A percentile compares a stretch with the other conserved stretches of the same genome.
phyloP scores from a whole-genome alignment of 306 rosid species.

The Prunus padus region DNA sequence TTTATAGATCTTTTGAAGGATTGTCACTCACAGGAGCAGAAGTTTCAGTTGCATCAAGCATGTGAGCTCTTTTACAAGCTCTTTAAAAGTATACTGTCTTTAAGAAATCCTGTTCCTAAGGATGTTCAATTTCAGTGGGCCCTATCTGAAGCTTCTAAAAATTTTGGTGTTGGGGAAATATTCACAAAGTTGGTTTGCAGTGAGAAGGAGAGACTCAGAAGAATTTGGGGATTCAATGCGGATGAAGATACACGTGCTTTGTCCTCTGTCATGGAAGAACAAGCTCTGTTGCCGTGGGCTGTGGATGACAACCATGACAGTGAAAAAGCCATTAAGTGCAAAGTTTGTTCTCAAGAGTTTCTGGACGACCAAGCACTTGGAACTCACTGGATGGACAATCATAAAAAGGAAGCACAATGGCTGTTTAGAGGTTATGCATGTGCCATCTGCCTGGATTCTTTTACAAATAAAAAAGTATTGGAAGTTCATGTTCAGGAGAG shows the following conservation, averaged over 20 bases:
- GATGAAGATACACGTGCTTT: slow-evolving; percentile 45
- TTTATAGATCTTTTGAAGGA: slow-evolving; percentile 78
- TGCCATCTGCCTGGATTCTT: slow-evolving; percentile 95
- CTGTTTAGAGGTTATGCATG: slow-evolving; percentile 94
- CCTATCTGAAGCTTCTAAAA: slow-evolving; percentile 83
- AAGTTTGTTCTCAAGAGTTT: slow-evolving; percentile 72
- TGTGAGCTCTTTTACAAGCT: slow-evolving; percentile 96
- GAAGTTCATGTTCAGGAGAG: slow-evolving; percentile 99
- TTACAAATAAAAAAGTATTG: slow-evolving; percentile 78
- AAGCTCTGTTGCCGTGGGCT: slow-evolving; percentile 46
- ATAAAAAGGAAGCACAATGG: slow-evolving; percentile 99
- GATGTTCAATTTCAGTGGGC: slow-evolving; percentile 99
- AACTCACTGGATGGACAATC: slow-evolving; percentile 88
- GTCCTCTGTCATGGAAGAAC: slow-evolving; percentile 49
- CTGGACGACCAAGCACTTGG: slow-evolving; percentile 75
- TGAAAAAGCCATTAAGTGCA: slow-evolving; percentile 66
- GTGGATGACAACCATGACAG: slow-evolving; percentile 39
- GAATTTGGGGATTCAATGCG: slow-evolving; percentile 73
- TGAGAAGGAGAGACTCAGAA: slow-evolving; percentile 72
- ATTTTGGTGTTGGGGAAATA: slow-evolving; percentile 55
- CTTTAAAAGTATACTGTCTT: slow-evolving; percentile 83
- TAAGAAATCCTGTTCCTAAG: slow-evolving; percentile 91
- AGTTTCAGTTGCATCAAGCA: slow-evolving; percentile 74
- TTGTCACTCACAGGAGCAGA: slow-evolving; percentile 62
- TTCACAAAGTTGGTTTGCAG: slow-evolving; percentile 65